Evolutionary conservation across 805 yeast species (phyloP), one percentile per base, ranked within the genome.

Genomic region (Wickerhamiella lipophila): DNA sequence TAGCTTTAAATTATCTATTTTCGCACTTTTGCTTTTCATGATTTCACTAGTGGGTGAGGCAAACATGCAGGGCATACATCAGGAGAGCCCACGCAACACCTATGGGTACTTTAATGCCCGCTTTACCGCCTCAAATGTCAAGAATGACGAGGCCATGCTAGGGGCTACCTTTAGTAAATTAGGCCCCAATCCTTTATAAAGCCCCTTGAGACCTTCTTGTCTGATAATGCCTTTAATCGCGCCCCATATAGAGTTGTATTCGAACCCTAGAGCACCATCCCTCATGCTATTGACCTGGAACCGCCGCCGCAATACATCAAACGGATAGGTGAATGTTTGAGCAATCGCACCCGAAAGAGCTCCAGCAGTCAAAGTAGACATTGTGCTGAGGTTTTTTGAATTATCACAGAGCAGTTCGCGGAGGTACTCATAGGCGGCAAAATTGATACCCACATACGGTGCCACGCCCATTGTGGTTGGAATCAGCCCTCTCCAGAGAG

Each of bases 401-500:
- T 63, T 64, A 15, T 55, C 67, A 57, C 56, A 71, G 57, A 68
- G 65, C 61, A 60, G 66, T 47, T 68, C 92, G 53, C 87, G 77
- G 55, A 87, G 60, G 52, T 75, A 78, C 60, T 92, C 97, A 68
- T 88, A 89, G 42, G 86, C 78, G 2, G 95, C 81, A 62, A 89
- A 89, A 65, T 88, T 89, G 47, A 89, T 74, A 3, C 95, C 95
- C 27, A 86, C 96, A 60, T 88, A 92, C 1, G 97, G 96, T 1
- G 95, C 96, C 18, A 92, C 96, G 1, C 97, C 96, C 50, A 84
- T 66, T 1, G 88, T 77, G 0, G 97, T 89, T n/a, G 97, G 95
- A 53, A 80, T 69, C 11, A 88, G 70, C 2, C 98, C 98, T 46
- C 88, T 71, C 61, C 84, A 89, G 13, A 89, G 68, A 0, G 87